phyloP scores from a whole-genome alignment of 257 asterid genomes.

The Nemophila menziesii region DNA sequence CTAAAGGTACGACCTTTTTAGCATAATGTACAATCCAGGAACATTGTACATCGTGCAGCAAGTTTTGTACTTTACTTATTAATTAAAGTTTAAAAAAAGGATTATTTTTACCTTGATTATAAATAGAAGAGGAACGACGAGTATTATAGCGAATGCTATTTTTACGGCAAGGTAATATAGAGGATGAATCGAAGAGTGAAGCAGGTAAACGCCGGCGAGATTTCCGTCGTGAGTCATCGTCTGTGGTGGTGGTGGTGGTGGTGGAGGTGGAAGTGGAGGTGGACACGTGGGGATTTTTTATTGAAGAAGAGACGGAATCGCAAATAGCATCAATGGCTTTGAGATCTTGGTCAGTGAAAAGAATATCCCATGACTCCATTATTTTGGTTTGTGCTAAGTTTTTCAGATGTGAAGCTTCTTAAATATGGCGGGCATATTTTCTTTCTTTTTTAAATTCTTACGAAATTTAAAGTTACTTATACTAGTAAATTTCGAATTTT shows the following conservation, averaged over 20 bases:
- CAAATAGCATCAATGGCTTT: neutral
- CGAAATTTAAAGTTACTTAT: too few relatives aligned
- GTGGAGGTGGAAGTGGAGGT: conserved; percentile 15
- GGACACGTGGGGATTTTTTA: conserved; percentile 20
- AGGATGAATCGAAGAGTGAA: conserved; percentile 35
- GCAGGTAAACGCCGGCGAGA: conserved; percentile 63
- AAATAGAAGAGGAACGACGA: conserved; percentile 10
- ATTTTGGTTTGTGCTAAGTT: too few relatives aligned
- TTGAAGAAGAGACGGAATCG: conserved; percentile 7
- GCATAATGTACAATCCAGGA: neutral
- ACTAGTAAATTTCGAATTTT: too few relatives aligned
- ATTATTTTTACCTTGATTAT: conserved; percentile 21
- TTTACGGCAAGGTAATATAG: conserved; percentile 28
- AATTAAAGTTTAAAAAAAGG: neutral
- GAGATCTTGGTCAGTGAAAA: too few relatives aligned
- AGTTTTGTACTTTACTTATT: too few relatives aligned
- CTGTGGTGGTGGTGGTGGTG: conserved; percentile 11
- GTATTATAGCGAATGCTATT: conserved; percentile 11
- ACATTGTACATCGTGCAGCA: neutral
- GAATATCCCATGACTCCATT: too few relatives aligned
- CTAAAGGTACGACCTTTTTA: neutral
- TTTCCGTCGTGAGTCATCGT: conserved; percentile 15
- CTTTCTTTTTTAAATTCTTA: too few relatives aligned
- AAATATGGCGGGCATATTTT: too few relatives aligned
- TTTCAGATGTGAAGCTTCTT: too few relatives aligned